phyloP scores from a whole-genome alignment of 495 filamentous ascomycete species.

The Friedmanniomyces simplex region DNA sequence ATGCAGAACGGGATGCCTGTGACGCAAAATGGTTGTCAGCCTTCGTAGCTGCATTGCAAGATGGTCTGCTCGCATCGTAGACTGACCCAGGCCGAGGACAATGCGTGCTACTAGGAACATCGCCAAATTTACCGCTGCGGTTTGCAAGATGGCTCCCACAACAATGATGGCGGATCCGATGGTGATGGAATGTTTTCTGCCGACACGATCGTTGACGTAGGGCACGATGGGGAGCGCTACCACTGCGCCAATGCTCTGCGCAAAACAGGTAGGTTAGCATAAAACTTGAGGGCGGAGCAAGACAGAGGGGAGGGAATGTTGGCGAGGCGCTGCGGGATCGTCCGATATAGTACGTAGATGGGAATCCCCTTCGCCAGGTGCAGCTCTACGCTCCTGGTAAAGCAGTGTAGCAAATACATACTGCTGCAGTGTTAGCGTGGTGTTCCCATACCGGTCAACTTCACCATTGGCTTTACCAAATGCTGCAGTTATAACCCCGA shows the following conservation, averaged over 20 bases:
- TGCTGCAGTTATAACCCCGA: constrained; percentile 23
- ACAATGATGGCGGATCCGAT: constrained; percentile 60
- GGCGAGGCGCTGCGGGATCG: too few relatives aligned
- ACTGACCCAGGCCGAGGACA: constrained; percentile 47
- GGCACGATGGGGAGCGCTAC: constrained; percentile 56
- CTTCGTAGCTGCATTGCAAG: too few relatives aligned
- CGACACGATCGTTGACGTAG: constrained; percentile 58
- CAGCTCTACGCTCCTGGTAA: too few relatives aligned
- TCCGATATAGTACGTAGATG: too few relatives aligned
- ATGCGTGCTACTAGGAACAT: constrained; percentile 48
- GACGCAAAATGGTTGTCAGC: background rate
- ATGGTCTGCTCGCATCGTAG: background rate
- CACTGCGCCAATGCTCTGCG: constrained; percentile 50
- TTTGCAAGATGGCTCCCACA: constrained; percentile 59
- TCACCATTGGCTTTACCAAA: constrained; percentile 21
- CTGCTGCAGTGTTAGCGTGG: too few relatives aligned
- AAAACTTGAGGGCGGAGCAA: too few relatives aligned
- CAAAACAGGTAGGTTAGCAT: too few relatives aligned
- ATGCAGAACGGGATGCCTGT: constrained; percentile 44
- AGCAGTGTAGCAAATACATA: too few relatives aligned
- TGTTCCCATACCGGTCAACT: too few relatives aligned
- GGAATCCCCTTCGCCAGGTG: too few relatives aligned
- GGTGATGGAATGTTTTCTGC: constrained; percentile 44
- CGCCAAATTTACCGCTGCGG: constrained; percentile 40
- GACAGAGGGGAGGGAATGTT: too few relatives aligned